Percentiles rank a stretch among this genome's conserved stretches.
These are phyloP conservation scores for Alternaria postmessia DNA, from an alignment of 2,329 filamentous ascomycete species.

Conservation along the genomic window DNA sequence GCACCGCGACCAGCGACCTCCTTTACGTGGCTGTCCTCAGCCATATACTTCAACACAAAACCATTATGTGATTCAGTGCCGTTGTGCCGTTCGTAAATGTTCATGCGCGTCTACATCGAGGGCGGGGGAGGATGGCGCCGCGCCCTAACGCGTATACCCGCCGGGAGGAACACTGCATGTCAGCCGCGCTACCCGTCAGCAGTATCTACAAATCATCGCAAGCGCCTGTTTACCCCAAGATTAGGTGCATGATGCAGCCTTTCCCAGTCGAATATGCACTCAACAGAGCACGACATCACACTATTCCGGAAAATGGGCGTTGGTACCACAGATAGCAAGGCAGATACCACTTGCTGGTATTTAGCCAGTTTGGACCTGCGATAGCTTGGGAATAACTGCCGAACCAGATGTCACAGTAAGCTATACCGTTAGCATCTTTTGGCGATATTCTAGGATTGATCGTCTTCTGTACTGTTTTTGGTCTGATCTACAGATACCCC, in stretches of 20 bases:
- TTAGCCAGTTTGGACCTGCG: constrained; percentile 1
- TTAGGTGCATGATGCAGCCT: constrained; percentile 25
- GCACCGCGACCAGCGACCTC: background rate
- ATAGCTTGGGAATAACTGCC: constrained; percentile 14
- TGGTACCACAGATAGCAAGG: constrained; percentile 6
- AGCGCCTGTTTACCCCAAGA: constrained; percentile 27
- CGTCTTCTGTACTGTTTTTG: constrained; percentile 17
- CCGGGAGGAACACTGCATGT: constrained; percentile 19
- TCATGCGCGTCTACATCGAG: constrained; percentile 9
- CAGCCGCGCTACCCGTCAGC: constrained; percentile 27
- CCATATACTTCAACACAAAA: no score
- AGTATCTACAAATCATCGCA: constrained; percentile 26
- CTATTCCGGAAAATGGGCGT: constrained; percentile 16
- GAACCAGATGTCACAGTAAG: constrained; percentile 21
- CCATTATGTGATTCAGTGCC: background rate
- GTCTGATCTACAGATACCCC: background rate
- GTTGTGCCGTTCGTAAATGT: background rate
- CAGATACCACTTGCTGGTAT: constrained; percentile 12
- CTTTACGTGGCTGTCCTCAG: background rate
- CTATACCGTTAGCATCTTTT: constrained; percentile 32
- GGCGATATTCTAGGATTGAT: constrained; percentile 19
- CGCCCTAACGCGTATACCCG: constrained; percentile 14
- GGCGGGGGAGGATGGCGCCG: constrained; percentile 14
- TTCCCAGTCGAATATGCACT: constrained; percentile 19
- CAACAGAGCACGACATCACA: constrained; percentile 21